These are phyloP conservation scores for Aplosporella prunicola DNA, from an alignment of 2,329 filamentous ascomycete genomes.

Conservation along the genomic window DNA sequence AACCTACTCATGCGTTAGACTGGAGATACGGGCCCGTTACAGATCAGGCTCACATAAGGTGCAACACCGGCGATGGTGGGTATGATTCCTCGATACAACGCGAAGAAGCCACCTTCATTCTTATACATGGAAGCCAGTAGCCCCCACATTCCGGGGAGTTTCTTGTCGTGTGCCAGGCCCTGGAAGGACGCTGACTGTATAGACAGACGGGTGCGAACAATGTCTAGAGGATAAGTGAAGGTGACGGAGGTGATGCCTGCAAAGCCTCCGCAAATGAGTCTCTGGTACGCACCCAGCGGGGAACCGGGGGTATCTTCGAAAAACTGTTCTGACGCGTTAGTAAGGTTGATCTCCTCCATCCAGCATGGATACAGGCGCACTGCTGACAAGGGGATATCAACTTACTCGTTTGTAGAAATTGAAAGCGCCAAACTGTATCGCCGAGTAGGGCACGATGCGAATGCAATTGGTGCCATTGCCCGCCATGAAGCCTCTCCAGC, in stretches of 20 bases:
- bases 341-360: background rate
- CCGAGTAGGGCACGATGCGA: constrained; percentile 94
- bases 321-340: constrained; percentile 39
- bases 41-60: constrained; percentile 54
- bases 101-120: constrained; percentile 73
- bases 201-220: constrained; percentile 87
- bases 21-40: constrained; percentile 32
- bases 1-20: constrained; percentile 47
- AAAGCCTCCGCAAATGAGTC: constrained; percentile 79
- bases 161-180: constrained; percentile 47
- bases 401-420: constrained; percentile 90
- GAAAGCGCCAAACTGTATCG: constrained; percentile 96
- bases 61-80: constrained; percentile 93
- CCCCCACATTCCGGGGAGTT: constrained; percentile 85
- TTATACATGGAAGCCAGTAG: constrained; percentile 79
- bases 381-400: constrained; percentile 11
- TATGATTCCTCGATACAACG: constrained; percentile 88
- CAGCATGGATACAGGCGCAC: background rate
- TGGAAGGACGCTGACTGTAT: constrained; percentile 97
- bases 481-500: constrained; percentile 94
- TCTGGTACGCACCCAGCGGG: constrained; percentile 61
- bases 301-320: constrained; percentile 68
- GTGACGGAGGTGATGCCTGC: constrained; percentile 94
- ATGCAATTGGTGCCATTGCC: constrained; percentile 98
- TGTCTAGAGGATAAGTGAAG: constrained; percentile 92